These are phyloP conservation scores for Penicillium sp. DNA, from an alignment of 2,329 filamentous ascomycete genomes.

Conservation along the genomic window DNA sequence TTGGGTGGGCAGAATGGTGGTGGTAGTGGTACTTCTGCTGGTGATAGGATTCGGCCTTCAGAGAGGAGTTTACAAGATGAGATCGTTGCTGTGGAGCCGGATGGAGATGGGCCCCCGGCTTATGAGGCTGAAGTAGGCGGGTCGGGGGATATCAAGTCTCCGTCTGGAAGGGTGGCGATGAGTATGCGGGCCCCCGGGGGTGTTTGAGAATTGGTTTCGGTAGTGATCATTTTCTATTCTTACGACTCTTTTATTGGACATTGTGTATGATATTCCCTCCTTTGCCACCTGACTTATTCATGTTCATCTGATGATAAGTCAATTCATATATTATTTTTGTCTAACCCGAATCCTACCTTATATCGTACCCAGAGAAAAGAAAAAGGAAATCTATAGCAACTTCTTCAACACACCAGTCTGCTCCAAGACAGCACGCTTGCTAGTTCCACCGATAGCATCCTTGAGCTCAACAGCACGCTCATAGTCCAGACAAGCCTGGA, in stretches of 20 bases:
- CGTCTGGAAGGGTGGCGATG: constrained; percentile 9
- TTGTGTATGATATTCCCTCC: constrained; percentile 1
- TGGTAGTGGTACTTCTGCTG: background rate
- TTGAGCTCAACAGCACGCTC: constrained; percentile 78
- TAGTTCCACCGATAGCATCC: constrained; percentile 72
- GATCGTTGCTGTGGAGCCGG: background rate
- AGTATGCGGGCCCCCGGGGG: too few species aligned
- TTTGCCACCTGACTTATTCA: background rate
- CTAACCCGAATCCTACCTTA: constrained; percentile 20
- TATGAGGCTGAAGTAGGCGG: constrained; percentile 11
- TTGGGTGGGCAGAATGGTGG: background rate
- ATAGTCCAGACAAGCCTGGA: constrained; percentile 71
- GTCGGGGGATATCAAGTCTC: constrained; percentile 13
- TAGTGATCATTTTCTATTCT: too few species aligned
- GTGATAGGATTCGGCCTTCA: background rate
- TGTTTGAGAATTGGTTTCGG: background rate
- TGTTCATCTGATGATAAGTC: background rate
- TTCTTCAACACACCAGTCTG: constrained; percentile 64
- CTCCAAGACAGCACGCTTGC: constrained; percentile 62
- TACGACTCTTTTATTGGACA: background rate
- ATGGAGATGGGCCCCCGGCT: constrained; percentile 13
- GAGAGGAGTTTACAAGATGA: background rate
- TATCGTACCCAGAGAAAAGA: constrained; percentile 4
- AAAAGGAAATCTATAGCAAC: constrained; percentile 42
- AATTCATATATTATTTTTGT: constrained; percentile 20